A percentile compares a stretch with the other conserved stretches of the same genome.
Conservation (phyloP, 768 basidiomycete species). For the Coprinellus micaceus region DNA sequence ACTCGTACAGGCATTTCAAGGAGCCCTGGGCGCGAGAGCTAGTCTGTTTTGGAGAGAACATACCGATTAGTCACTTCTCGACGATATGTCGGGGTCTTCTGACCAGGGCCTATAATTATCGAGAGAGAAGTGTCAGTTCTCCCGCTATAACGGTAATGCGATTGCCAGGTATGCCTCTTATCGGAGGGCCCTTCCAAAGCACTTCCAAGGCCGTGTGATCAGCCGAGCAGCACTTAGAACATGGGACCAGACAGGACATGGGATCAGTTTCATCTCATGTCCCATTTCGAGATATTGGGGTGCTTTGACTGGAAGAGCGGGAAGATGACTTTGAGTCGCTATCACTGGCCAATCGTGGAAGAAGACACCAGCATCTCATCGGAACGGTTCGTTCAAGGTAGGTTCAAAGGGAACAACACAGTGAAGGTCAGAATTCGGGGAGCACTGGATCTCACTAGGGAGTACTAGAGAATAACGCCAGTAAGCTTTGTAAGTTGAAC, state of each 20-base stretch:
- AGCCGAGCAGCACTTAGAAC: too few relatives aligned
- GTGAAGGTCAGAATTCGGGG: not conserved
- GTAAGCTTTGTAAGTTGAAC: too few relatives aligned
- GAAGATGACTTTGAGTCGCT: not conserved
- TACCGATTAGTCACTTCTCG: not conserved
- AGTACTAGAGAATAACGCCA: too few relatives aligned
- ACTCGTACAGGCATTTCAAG: too few relatives aligned
- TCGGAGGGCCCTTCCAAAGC: not conserved
- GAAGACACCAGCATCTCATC: not conserved
- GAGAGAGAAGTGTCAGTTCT: not conserved
- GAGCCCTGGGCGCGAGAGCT: not conserved
- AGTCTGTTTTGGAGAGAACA: not conserved
- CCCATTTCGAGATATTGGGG: not conserved
- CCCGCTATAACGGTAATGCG: not conserved
- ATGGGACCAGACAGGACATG: too few relatives aligned
- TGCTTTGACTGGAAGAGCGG: not conserved
- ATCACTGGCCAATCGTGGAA: not conserved
- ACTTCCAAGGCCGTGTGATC: too few relatives aligned
- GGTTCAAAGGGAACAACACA: too few relatives aligned
- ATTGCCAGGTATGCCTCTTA: slow-evolving; percentile 1
- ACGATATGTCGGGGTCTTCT: not conserved
- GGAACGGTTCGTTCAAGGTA: not conserved
- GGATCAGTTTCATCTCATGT: too few relatives aligned
- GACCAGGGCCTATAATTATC: not conserved
- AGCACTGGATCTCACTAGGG: too few relatives aligned